Base-by-base conservation (phyloP, 1,284 basidiomycete genomes). In the Phellopilus nigrolimitatus region DNA sequence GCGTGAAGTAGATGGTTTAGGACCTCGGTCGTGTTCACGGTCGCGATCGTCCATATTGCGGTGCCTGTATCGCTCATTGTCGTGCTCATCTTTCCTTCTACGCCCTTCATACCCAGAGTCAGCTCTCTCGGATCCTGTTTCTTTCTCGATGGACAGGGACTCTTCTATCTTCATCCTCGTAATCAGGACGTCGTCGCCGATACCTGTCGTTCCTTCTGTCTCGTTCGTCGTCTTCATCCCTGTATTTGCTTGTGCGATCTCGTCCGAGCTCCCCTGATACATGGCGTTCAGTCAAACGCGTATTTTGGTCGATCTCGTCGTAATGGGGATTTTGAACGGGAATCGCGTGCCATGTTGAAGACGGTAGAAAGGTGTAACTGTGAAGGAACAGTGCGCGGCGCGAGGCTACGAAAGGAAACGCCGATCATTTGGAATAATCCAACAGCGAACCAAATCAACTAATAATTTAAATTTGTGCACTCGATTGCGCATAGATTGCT, bases 41-140 rank as follows among this genome's bases (percentile, higher is more conserved):
- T 56, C 47, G 31, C 56, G 37, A 34, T 57, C 48, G 48, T 59
- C 58, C 47, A 42, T n/a, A 25, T 45, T 39, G 25, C 17, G 12
- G 22, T 50, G 30, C 38, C 48, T 49, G 17, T 25, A 34, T 15
- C 54, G 47, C 38, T 50, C 36, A 28, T 47, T 47, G n/a, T 59
- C 56, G 13, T 55, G 59, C 36, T 57, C 58, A 38, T 66, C 65
- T 53, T 62, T 66, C 43, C 69, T 68, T 47, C 63, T 47, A 69
- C 68, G 54, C 67, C 56, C 45, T 66, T 63, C 58, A 61, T 56
- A 50, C 60, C 22, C 21, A 13, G 56, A 13, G 10, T 50, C 55
- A 13, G n/a, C 46, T 40, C 48, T 49, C 38, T 30, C 22, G 49
- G 22, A 39, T 53, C 43, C 47, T 30, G n/a, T 39, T 15, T n/a